Conservation (phyloP, 805 yeast genomes). For the Myxozyma geophila region DNA sequence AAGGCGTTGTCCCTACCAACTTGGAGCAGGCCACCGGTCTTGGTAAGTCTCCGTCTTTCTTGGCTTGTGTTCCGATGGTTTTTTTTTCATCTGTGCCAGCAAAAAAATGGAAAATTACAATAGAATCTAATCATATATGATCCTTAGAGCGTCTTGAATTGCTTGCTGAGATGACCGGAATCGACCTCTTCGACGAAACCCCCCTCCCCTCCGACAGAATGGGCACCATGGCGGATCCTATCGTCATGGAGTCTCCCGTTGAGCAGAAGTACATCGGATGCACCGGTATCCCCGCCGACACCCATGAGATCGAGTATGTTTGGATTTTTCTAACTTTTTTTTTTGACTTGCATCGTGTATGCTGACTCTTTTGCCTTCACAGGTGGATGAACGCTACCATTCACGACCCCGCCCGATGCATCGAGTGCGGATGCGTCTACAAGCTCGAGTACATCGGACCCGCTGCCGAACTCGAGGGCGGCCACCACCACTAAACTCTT, state of each 20-base stretch:
- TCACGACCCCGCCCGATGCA: conserved; percentile 87
- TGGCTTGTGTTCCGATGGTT: background rate
- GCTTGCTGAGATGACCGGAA: conserved; percentile 92
- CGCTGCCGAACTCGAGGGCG: conserved; percentile 59
- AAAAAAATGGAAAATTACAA: background rate
- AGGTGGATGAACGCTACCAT: conserved; percentile 29
- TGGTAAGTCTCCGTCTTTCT: conserved; percentile 31
- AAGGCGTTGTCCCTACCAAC: conserved; percentile 88
- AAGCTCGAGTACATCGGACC: conserved; percentile 86
- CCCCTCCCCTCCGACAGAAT: conserved; percentile 85
- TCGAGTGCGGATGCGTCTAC: conserved; percentile 98
- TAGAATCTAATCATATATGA: background rate
- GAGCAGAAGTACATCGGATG: conserved; percentile 76
- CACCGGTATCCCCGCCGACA: conserved; percentile 92
- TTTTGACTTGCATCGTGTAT: background rate
- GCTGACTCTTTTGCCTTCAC: background rate
- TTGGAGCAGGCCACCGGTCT: conserved; percentile 97
- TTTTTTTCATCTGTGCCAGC: background rate
- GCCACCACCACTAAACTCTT: conserved; percentile 46
- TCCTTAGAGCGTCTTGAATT: conserved; percentile 81
- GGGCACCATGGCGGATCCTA: conserved; percentile 91
- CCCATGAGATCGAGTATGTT: conserved; percentile 91
- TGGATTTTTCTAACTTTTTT: conserved; percentile 54
- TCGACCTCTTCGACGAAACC: conserved; percentile 82
- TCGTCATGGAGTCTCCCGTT: conserved; percentile 81